Percentiles rank a stretch among this genome's conserved stretches.
Evolutionary conservation across 2,329 filamentous ascomycete genomes (phyloP).

Genomic region (Ophiostoma sp.): DNA sequence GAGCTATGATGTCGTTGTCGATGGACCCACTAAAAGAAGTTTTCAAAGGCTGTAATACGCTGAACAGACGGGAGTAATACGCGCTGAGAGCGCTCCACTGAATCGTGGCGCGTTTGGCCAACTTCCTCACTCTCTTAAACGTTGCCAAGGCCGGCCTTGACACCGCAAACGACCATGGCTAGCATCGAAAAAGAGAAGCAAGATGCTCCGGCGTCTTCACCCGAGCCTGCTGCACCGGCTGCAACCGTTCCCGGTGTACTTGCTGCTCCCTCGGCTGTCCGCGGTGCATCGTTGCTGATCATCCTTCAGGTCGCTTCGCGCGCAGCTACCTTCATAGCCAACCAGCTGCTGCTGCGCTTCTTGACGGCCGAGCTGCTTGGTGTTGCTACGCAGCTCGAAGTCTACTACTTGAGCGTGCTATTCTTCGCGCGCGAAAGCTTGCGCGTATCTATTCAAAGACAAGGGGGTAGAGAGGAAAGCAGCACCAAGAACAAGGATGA

Average conservation of each 20-base stretch:
- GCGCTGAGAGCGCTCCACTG: neutral
- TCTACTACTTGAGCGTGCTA: constrained; percentile 87
- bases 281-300: constrained; percentile 80
- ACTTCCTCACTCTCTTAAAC: neutral
- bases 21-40: neutral
- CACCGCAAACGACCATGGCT: neutral
- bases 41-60: neutral
- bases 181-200: neutral
- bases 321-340: constrained; percentile 81
- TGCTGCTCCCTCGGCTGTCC: constrained; percentile 36
- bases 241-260: neutral
- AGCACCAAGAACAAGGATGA: neutral
- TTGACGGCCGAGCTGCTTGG: constrained; percentile 81
- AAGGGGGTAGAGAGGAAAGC: constrained; percentile 36
- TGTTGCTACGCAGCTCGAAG: constrained; percentile 80
- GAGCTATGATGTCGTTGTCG: neutral
- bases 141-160: neutral
- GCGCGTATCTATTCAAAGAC: constrained; percentile 83
- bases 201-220: neutral
- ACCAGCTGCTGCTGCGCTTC: constrained; percentile 83
- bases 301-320: constrained; percentile 82
- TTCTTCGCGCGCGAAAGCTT: constrained; percentile 92
- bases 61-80: neutral
- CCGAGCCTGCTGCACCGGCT: neutral
- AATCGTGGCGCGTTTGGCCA: constrained; percentile 9